Percentiles rank a stretch among this genome's conserved stretches.
Evolutionary conservation across 176 grass and related monocot genomes (phyloP).

Genomic region (Hsuehochloa calcarea): DNA sequence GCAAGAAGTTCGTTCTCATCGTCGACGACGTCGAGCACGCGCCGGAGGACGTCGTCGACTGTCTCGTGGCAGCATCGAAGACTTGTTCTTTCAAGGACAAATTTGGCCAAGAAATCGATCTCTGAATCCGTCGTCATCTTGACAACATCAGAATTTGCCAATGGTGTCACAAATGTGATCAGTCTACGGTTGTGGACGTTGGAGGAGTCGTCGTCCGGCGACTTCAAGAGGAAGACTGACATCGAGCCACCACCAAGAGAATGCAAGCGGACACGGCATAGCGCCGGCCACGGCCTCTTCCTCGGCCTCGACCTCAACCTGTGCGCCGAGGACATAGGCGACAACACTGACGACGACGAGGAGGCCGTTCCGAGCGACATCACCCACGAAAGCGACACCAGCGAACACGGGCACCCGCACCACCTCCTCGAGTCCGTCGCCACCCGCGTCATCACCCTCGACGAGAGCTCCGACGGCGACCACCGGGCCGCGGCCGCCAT

Average conservation of each 20-base stretch:
- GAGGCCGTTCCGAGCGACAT: slow-evolving; percentile 63
- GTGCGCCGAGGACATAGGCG: slow-evolving; percentile 8
- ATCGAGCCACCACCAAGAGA: not conserved
- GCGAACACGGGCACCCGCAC: not conserved
- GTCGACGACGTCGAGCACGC: slow-evolving; percentile 56
- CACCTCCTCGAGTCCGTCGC: slow-evolving; percentile 32
- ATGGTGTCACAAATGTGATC: not conserved
- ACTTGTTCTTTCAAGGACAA: slow-evolving; percentile 18
- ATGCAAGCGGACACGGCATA: slow-evolving; percentile 32
- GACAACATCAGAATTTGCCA: slow-evolving; percentile 21
- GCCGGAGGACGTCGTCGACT: slow-evolving; percentile 22
- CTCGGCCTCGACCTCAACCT: slow-evolving; percentile 60
- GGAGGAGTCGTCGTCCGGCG: slow-evolving; percentile 16
- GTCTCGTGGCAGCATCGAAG: slow-evolving; percentile 7
- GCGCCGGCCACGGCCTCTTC: not conserved
- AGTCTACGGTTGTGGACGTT: slow-evolving; percentile 34
- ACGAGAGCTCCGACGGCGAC: slow-evolving; percentile 13
- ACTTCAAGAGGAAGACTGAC: slow-evolving; percentile 50
- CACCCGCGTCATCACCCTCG: slow-evolving; percentile 5
- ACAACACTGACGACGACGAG: not conserved
- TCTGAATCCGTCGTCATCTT: slow-evolving; percentile 52
- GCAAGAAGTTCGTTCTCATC: slow-evolving; percentile 45
- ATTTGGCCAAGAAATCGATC: slow-evolving; percentile 20
- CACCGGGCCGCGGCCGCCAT: slow-evolving; percentile 19
- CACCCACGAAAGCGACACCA: slow-evolving; percentile 48